Base-by-base conservation (phyloP, 495 filamentous ascomycete species). In the Hypoxylon perforatum region DNA sequence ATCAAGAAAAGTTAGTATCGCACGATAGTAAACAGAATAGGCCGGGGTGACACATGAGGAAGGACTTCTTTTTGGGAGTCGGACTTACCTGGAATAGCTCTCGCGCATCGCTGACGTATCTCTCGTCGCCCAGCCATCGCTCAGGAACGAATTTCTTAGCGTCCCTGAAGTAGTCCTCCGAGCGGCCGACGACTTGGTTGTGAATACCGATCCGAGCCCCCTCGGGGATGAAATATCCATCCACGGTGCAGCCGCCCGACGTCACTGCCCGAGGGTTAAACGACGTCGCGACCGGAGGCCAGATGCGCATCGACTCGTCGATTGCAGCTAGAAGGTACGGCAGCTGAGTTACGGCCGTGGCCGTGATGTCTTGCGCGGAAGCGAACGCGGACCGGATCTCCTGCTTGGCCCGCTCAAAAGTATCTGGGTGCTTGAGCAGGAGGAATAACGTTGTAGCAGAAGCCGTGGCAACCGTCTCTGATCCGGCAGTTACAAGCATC, bases 321-420 rank as follows among this genome's bases (percentile, higher is more conserved):
- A 89, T 68, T n/a, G 81, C 81, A 3, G 86, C 87, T 8, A 83
- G 46, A 71, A 88, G 73, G 71, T 88, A 90, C 1, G 74, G 36
- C 6, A 89, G 70, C 1, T 73, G 68, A 30, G 69, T 63, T 9
- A 86, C 78, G 25, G 67, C 74, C 4, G 73, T 23, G 0, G 85
- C 52, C 3, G 71, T 82, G 46, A 91, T 89, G 10, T 86, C 82
- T 0, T 65, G 65, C 0, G 77, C 77, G 0, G 67, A 56, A 0
- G 66, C 46, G 58, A 89, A 90, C 0, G 73, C 45, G 0, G 63
- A 50, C 3, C 82, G 76, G 8, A 91, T 80, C 64, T 90, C 87
- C 0, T 59, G 38, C 0, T 77, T 63, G 11, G 88, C 73, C 45
- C 72, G 76, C 3, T 60, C 42, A 52, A 84, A 74, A 0, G 65